phyloP scores from a whole-genome alignment of 495 filamentous ascomycete genomes.

The Talaromyces ruber region DNA sequence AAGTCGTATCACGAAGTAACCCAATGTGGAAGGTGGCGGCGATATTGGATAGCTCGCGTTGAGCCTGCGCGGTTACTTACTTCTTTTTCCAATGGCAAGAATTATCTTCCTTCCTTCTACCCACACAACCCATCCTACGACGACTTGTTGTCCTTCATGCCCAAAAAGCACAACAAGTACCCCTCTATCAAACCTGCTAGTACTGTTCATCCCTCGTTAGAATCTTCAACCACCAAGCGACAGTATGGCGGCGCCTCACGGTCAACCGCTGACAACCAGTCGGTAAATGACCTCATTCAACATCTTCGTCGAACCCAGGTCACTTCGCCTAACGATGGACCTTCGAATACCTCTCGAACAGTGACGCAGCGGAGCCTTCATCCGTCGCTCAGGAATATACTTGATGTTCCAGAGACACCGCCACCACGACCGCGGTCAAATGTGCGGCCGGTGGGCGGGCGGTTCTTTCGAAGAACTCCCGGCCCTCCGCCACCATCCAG shows the following conservation, averaged over 20 bases:
- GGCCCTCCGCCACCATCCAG: conserved; percentile 66
- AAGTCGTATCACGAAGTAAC: neutral
- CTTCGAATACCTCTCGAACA: conserved; percentile 9
- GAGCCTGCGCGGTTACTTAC: neutral
- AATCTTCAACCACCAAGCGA: conserved; percentile 14
- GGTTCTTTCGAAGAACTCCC: conserved; percentile 41
- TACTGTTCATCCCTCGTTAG: conserved; percentile 31
- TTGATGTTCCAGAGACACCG: conserved; percentile 65
- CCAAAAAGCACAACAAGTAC: conserved; percentile 35
- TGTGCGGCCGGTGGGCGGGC: conserved; percentile 27
- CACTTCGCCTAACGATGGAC: conserved; percentile 11
- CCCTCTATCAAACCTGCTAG: conserved; percentile 24
- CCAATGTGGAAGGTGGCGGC: neutral
- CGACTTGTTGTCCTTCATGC: conserved; percentile 23
- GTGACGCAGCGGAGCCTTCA: conserved; percentile 37
- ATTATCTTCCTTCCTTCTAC: neutral
- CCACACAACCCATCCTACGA: neutral
- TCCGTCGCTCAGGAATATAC: conserved; percentile 47
- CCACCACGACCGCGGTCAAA: conserved; percentile 53
- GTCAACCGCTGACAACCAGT: conserved; percentile 12
- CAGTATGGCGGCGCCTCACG: conserved; percentile 20
- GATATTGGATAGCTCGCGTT: neutral
- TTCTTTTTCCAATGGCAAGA: neutral
- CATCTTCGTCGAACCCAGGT: conserved; percentile 41
- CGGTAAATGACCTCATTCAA: conserved; percentile 41